Conservation (phyloP, 768 basidiomycete species). For the Gymnopilus junonius region DNA sequence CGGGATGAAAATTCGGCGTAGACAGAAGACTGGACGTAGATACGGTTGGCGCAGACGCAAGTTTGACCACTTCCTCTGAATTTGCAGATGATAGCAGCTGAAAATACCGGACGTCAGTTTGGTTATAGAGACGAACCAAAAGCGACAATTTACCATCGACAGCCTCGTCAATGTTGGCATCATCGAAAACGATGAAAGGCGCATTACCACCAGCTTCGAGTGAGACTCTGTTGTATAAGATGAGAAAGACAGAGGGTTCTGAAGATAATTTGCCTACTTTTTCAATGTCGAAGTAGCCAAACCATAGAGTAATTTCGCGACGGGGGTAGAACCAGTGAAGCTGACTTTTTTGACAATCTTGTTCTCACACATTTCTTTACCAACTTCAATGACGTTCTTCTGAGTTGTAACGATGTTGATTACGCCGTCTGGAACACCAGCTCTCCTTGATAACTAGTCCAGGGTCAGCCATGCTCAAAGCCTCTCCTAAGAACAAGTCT, state of each 20-base stretch:
- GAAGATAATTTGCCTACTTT: constrained; percentile 53
- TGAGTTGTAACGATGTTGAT: constrained; percentile 93
- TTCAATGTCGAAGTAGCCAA: constrained; percentile 81
- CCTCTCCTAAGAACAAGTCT: constrained; percentile 1
- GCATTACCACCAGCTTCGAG: constrained; percentile 94
- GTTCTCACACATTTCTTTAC: constrained; percentile 93
- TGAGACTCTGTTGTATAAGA: constrained; percentile 48
- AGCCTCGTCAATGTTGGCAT: constrained; percentile 91
- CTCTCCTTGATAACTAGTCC: constrained; percentile 74
- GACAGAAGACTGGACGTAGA: constrained; percentile 89
- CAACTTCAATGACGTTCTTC: constrained; percentile 84
- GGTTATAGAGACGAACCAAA: constrained; percentile 3
- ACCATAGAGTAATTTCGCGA: constrained; percentile 76
- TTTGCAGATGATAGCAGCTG: constrained; percentile 77
- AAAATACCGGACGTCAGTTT: neutral
- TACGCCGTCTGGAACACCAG: constrained; percentile 95
- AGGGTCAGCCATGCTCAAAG: neutral
- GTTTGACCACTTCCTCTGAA: constrained; percentile 86
- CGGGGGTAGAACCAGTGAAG: constrained; percentile 87
- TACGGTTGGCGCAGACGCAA: constrained; percentile 87
- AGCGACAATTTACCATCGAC: constrained; percentile 65
- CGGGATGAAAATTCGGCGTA: constrained; percentile 93
- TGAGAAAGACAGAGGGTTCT: neutral
- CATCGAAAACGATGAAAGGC: constrained; percentile 96
- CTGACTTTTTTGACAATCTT: constrained; percentile 85